Percentiles rank a stretch among this genome's conserved stretches.
Evolutionary conservation across 2,329 filamentous ascomycete species (phyloP).

Genomic region (Penicillium sp.): DNA sequence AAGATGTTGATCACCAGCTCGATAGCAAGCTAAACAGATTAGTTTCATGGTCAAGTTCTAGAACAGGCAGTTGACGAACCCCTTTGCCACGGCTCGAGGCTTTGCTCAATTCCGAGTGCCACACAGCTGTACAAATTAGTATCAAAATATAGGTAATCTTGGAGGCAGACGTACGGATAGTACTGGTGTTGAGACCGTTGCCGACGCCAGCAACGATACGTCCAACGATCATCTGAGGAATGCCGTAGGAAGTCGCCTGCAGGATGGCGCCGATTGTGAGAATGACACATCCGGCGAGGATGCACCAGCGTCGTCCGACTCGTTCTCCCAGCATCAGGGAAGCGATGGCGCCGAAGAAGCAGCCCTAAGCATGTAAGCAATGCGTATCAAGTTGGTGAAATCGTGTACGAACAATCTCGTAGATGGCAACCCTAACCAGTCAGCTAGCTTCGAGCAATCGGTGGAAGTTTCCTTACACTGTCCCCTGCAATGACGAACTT

Average conservation of each 20-base stretch:
- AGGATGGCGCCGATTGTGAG: constrained; percentile 37
- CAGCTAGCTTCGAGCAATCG: neutral
- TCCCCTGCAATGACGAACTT: constrained; percentile 52
- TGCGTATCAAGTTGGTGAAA: neutral
- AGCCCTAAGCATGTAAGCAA: constrained; percentile 44
- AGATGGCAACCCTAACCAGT: constrained; percentile 46
- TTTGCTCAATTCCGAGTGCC: constrained; percentile 37
- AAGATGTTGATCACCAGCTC: constrained; percentile 37
- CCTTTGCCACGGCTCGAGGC: constrained; percentile 35
- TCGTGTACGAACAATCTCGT: constrained; percentile 41
- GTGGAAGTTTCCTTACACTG: constrained; percentile 36
- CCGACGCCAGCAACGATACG: constrained; percentile 55
- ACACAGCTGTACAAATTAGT: constrained; percentile 29
- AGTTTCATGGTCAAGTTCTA: constrained; percentile 9
- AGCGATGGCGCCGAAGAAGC: constrained; percentile 60
- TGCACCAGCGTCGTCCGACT: constrained; percentile 54
- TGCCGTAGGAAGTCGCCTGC: constrained; percentile 29
- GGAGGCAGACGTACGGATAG: constrained; percentile 37
- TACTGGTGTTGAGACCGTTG: constrained; percentile 52
- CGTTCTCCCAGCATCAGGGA: constrained; percentile 52
- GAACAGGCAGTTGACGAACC: constrained; percentile 22
- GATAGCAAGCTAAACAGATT: constrained; percentile 30
- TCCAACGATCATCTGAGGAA: constrained; percentile 47
- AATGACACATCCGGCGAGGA: constrained; percentile 49
- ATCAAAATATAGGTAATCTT: neutral